These are phyloP conservation scores for Moricandia arvensis DNA, from an alignment of 345 rosid genomes.

Conservation along the genomic window DNA sequence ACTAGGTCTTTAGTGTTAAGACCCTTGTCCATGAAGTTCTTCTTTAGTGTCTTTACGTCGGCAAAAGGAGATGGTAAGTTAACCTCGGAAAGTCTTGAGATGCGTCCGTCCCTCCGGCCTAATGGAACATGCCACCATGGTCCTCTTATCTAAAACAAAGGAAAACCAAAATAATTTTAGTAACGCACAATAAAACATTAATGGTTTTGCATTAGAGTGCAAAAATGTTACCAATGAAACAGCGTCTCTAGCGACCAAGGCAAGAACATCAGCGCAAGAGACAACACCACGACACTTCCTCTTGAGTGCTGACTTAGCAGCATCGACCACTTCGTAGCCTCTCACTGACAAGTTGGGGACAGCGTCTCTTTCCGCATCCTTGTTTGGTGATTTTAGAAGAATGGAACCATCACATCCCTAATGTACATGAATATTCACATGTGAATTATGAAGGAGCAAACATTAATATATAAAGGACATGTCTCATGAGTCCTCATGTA, in stretches of 20 bases:
- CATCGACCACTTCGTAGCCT: conserved; percentile 53
- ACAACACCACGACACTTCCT: conserved; percentile 44
- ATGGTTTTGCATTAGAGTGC: not conserved
- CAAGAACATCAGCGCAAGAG: conserved; percentile 70
- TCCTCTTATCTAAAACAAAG: conserved; percentile 33
- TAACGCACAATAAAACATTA: not conserved
- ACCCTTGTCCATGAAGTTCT: conserved; percentile 44
- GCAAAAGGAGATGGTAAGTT: conserved; percentile 44
- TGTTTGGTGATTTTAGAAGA: conserved; percentile 43
- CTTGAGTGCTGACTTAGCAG: conserved; percentile 45
- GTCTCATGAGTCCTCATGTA: not conserved
- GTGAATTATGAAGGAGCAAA: not conserved
- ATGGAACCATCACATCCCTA: conserved; percentile 63
- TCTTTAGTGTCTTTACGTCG: conserved; percentile 33
- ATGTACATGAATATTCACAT: not conserved
- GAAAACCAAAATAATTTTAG: not conserved
- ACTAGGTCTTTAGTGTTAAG: conserved; percentile 49
- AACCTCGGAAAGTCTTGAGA: conserved; percentile 41
- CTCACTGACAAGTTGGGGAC: conserved; percentile 40
- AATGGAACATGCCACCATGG: conserved; percentile 61
- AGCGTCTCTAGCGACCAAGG: conserved; percentile 61
- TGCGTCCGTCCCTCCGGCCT: conserved; percentile 60
- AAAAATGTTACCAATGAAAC: conserved; percentile 37
- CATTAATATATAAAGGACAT: not conserved
- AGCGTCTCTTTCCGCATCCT: conserved; percentile 50